Evolutionary conservation across 2,329 filamentous ascomycete genomes (phyloP), one percentile per base, ranked within the genome.

Genomic region (Exophiala calicioides): DNA sequence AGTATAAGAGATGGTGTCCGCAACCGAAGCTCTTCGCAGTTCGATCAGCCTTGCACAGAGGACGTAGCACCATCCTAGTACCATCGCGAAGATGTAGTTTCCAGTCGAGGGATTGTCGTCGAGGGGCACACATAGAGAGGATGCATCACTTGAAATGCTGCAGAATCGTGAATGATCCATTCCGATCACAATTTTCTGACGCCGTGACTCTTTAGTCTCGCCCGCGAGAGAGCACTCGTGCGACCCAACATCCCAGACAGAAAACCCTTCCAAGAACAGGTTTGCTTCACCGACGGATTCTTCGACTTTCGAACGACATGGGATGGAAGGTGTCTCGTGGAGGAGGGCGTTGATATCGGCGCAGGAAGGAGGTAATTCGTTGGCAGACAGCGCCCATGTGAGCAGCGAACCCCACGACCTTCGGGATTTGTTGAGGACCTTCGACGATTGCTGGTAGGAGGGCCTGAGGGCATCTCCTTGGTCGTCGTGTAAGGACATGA

Each of bases 31-130:
- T 18, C 19, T 5, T 12, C 35, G 35, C 19, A 38, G 35, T 24
- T 38, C 35, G 35, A 38, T n/a, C 7, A 38, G 21, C 4, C 35
- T 8, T 26, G 35, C 35, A 9, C 3, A 38, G 12, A 38, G 35
- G n/a, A 38, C 35, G 15, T 38, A 38, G 13, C 19, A 21, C 35
- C 35, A 38, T 18, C 35, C 35, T n/a, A 38, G 18, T 13, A 38
- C 20, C 13, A 38, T 23, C 12, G 20, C 35, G 20, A 5, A 21
- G 4, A 38, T 1, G 18, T 38, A 38, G 18, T 38, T 38, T 23
- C 19, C 35, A 12, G 30, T 33, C 15, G 9, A n/a, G 15, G 10
- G 30, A 15, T 7, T 12, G 30, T 16, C 30, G 7, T 33, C 10
- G 30, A 33, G 16, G 7, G 10, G 10, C 9, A 15, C 7, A 9